Evolutionary conservation across 495 filamentous ascomycete genomes (phyloP), one percentile per base, ranked within the genome.

Genomic region (Penicillium ochrochloron): DNA sequence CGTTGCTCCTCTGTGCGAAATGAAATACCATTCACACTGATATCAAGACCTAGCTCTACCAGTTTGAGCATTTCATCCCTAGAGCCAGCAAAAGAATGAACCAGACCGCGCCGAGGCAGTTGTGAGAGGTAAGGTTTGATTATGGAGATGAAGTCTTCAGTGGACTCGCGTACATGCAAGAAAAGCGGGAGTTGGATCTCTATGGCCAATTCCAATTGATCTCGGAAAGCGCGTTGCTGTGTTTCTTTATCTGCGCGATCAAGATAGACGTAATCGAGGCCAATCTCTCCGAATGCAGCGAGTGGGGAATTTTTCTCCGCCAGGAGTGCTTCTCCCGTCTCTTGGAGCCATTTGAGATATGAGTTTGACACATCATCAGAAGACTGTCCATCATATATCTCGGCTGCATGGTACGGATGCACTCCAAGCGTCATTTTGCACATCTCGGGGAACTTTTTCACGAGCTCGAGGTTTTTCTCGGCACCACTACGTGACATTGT

Each of bases 341-440:
- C 25, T 9, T 58, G 60, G 0, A 73, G 52, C 1, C 41, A 33
- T 0, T 57, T 34, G 0, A 75, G 58, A 29, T 73, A 66, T 14
- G 17, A 27, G 14, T 53, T 55, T 48, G 35, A 31, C 35, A 51
- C 12, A 53, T 51, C 11, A 21, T 19, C 59, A n/a, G n/a, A 42
- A 15, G 6, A 31, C 25, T 34, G 44, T 55, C 42, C 48, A 17
- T 64, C 56, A 33, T 73, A 76, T 33, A 76, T 69, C 44, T 73
- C 67, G 2, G 11, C 58, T 0, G 63, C 69, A 41, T 76, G 74
- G 50, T 76, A 76, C 0, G 73, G 70, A 55, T 75, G 72, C 33
- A 75, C 69, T 3, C 74, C 72, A 5, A 76, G 58, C 2, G 74
- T 75, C 72, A 76, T 71, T 15, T 67, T 72, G 53, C 72, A 76